These are phyloP conservation scores for Breviolum minutum DNA, from an alignment of 73 alveolate genomes.

Conservation along the genomic window DNA sequence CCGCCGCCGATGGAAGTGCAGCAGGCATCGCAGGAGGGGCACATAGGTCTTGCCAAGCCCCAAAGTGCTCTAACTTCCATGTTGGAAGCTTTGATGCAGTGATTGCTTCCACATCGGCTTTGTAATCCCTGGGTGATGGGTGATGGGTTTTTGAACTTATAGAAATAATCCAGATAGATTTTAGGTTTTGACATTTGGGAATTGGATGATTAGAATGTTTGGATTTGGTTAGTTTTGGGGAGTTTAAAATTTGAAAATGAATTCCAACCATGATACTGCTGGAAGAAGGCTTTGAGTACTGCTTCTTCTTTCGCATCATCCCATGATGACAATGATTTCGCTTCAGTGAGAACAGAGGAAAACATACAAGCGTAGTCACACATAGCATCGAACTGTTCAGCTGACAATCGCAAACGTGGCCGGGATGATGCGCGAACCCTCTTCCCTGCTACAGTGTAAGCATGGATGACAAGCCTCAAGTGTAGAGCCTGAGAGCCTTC, in stretches of 20 bases:
- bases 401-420: neutral
- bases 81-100: neutral
- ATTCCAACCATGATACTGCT: neutral
- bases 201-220: neutral
- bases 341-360: neutral
- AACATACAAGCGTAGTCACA: neutral
- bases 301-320: neutral
- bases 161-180: too few species aligned
- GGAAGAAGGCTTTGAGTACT: neutral
- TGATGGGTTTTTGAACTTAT: too few species aligned
- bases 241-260: neutral
- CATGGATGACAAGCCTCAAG: neutral
- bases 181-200: too few species aligned
- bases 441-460: neutral
- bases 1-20: neutral
- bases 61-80: neutral
- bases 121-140: conserved; percentile 45
- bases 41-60: neutral
- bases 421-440: neutral
- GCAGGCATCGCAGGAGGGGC: neutral
- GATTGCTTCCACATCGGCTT: neutral
- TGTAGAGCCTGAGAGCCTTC: neutral
- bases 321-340: neutral
- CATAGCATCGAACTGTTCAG: neutral
- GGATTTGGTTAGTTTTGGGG: too few species aligned